Conservation (phyloP, 2,329 filamentous ascomycete species). For the Whalleya microplaca region DNA sequence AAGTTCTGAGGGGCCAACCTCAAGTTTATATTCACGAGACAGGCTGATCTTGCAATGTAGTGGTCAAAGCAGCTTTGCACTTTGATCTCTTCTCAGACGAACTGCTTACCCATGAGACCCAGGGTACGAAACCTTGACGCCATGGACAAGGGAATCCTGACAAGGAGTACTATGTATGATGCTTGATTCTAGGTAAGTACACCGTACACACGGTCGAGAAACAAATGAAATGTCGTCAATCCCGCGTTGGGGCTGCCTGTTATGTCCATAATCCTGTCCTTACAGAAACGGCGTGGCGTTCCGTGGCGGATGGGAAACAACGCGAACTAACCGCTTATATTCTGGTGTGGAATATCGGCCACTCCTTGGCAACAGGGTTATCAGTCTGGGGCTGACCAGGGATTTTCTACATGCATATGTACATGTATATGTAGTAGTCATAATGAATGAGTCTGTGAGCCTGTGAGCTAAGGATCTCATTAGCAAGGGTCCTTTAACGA, state of each 20-base stretch:
- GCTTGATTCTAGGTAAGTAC: neutral
- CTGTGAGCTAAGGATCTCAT: conserved; percentile 12
- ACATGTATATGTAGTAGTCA: neutral
- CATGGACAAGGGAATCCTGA: neutral
- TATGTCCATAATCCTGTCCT: neutral
- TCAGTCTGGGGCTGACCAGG: conserved; percentile 10
- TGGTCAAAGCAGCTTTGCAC: neutral
- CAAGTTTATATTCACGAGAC: conserved; percentile 24
- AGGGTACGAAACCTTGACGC: neutral
- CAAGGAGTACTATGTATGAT: neutral
- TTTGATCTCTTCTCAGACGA: conserved; percentile 3
- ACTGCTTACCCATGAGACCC: neutral
- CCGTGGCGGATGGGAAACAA: conserved; percentile 7
- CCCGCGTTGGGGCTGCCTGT: neutral
- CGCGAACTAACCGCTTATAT: conserved; percentile 8
- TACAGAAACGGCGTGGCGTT: conserved; percentile 17
- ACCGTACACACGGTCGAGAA: neutral
- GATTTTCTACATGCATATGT: conserved; percentile 10
- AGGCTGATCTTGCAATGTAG: neutral
- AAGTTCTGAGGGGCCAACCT: conserved; percentile 6
- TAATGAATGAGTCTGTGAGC: too few species aligned
- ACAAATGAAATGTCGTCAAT: neutral
- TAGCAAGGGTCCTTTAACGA: conserved; percentile 13
- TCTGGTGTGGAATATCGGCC: conserved; percentile 15
- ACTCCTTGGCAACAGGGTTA: conserved; percentile 11